Evolutionary conservation across 257 asterid species (phyloP).

Genomic region (Rhazya stricta): DNA sequence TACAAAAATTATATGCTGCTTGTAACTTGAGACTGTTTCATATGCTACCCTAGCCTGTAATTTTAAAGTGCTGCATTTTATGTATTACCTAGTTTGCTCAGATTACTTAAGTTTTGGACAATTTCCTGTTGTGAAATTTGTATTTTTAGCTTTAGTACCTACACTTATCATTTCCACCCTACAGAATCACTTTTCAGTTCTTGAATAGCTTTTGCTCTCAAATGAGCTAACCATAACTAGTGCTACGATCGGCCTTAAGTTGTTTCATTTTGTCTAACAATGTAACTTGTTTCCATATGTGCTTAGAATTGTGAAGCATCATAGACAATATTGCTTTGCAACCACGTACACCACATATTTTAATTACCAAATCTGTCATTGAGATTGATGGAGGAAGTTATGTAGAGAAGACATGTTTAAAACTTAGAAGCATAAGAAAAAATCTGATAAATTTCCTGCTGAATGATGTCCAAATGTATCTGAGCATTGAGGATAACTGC

Average conservation of each 20-base stretch:
- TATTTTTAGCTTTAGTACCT: neutral
- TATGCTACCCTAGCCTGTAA: neutral
- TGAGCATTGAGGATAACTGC: neutral
- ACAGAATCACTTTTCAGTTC: neutral
- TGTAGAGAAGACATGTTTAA: neutral
- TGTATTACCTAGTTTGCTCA: neutral
- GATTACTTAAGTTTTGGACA: too few relatives aligned
- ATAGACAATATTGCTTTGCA: neutral
- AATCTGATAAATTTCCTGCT: neutral
- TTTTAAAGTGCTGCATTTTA: neutral
- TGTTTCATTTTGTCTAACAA: neutral
- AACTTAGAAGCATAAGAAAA: neutral
- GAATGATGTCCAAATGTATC: neutral
- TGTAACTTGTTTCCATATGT: too few relatives aligned
- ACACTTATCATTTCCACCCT: neutral
- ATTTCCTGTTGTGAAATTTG: neutral
- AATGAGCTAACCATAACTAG: neutral
- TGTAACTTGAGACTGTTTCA: neutral
- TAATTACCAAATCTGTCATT: neutral
- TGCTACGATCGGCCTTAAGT: neutral
- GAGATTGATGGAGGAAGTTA: neutral
- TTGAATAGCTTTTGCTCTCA: neutral
- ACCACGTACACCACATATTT: neutral
- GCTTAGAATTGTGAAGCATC: neutral
- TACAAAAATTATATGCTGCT: too few relatives aligned